phyloP scores from a whole-genome alignment of 2,329 filamentous ascomycete genomes.

The Setomelanomma holmii region DNA sequence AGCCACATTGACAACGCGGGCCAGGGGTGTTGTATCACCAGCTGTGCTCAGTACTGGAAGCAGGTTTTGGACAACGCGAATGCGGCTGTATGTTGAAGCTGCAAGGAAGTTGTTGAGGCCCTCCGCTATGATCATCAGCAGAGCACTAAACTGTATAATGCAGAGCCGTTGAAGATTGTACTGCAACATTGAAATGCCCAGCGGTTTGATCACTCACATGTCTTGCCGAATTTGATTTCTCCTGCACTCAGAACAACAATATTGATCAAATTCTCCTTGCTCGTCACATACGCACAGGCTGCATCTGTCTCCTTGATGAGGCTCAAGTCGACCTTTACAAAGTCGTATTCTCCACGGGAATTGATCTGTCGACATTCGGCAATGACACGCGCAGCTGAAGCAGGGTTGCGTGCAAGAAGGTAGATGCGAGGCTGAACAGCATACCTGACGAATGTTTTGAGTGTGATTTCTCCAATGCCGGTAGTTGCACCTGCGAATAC shows the following conservation, averaged over 20 bases:
- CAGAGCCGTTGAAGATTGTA: no score
- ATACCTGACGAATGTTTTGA: slow-evolving; percentile 50
- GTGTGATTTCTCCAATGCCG: slow-evolving; percentile 53
- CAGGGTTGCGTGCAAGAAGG: slow-evolving; percentile 51
- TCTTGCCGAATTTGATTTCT: slow-evolving; percentile 10
- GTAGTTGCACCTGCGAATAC: slow-evolving; percentile 51
- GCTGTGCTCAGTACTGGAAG: slow-evolving; percentile 42
- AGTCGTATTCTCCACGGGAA: slow-evolving; percentile 43
- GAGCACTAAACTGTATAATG: not conserved
- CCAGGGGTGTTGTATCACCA: slow-evolving; percentile 19
- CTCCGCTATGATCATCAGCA: slow-evolving; percentile 31
- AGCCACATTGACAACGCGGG: slow-evolving; percentile 35
- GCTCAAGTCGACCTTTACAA: slow-evolving; percentile 52
- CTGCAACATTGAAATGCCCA: no score
- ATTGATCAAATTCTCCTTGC: slow-evolving; percentile 60
- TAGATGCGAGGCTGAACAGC: slow-evolving; percentile 49
- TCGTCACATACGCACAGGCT: slow-evolving; percentile 55
- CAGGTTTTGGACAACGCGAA: slow-evolving; percentile 47
- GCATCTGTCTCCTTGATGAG: slow-evolving; percentile 51
- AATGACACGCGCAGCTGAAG: slow-evolving; percentile 45
- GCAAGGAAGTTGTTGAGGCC: slow-evolving; percentile 40
- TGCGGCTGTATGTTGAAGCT: slow-evolving; percentile 43
- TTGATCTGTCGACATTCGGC: slow-evolving; percentile 48
- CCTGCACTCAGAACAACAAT: slow-evolving; percentile 62
- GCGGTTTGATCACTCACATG: not conserved